Base-by-base conservation (phyloP, 768 basidiomycete genomes). In the Pisolithus orientalis region DNA sequence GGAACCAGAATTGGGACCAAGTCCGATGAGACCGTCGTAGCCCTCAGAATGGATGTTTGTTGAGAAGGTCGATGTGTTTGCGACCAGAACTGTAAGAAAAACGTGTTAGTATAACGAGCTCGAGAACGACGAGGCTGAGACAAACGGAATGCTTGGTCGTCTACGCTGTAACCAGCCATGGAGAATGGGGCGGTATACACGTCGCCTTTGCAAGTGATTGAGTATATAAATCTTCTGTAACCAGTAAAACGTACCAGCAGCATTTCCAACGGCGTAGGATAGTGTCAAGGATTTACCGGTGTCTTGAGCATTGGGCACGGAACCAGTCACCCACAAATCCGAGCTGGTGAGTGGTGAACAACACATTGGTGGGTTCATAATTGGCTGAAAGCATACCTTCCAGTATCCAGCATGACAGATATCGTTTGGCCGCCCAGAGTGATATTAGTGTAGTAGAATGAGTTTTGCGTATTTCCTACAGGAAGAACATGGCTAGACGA, bases 1-100 rank as follows among this genome's bases (percentile, higher is more conserved):
- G 47, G 85, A 87, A 43, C 83, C 85, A 25, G 77, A 66, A 69
- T 87, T 87, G 29, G 87, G 87, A n/a, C 88, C 88, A 16, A 90
- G 77, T 24, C 88, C 88, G 28, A 90, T 71, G 17, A 90, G 78
- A 39, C 88, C 88, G 52, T 83, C 77, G 57, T 81, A 85, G 0
- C 82, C 84, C 61, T 86, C 79, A 3, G 75, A 46, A 34, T 75
- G 67, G 60, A 85, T 81, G 58, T 87, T 68, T 14, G 76, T 66
- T 5, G 84, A 79, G 65, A 90, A 88, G 9, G 78, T 73, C 42
- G 78, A 80, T 4, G 82, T 80, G 58, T 88, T 75, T 2, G 72
- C 60, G 32, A 87, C 87, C 27, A 83, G 73, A 38, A 89, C 87
- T 88, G 58, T 13, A 39, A 27, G 13, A 0, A 16, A 39, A 53